Evolutionary conservation across 106 monocot species (phyloP).

Genomic region (Allium sativum): DNA sequence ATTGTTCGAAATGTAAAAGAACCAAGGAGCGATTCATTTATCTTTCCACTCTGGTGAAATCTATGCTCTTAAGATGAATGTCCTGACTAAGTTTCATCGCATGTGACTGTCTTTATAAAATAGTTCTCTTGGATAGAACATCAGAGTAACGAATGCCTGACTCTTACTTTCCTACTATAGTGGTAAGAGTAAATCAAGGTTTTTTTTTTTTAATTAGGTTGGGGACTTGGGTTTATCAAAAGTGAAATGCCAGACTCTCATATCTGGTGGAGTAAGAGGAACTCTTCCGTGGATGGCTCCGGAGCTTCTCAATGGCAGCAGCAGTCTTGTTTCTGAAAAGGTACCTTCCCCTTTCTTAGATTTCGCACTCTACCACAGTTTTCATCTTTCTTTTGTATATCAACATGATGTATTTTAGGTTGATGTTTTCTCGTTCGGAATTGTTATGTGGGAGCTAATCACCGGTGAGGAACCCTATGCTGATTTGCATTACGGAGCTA

Average conservation of each 20-base stretch:
- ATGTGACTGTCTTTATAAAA: too few relatives aligned
- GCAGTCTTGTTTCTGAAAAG: conserved; percentile 70
- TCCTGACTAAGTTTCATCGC: too few relatives aligned
- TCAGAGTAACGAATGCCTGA: too few relatives aligned
- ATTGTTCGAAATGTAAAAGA: too few relatives aligned
- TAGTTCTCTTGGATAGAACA: too few relatives aligned
- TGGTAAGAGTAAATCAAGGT: too few relatives aligned
- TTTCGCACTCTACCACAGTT: too few relatives aligned
- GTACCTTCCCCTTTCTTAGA: conserved; percentile 4
- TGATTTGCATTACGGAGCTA: conserved; percentile 84
- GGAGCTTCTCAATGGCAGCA: conserved; percentile 70
- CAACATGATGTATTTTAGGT: conserved; percentile 31
- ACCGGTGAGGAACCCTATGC: conserved; percentile 92
- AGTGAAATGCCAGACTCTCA: conserved; percentile 84
- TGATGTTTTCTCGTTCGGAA: conserved; percentile 92
- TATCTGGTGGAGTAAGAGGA: conserved; percentile 81
- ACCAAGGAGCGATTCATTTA: too few relatives aligned
- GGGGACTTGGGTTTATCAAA: conserved; percentile 87
- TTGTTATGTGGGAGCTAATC: conserved; percentile 91
- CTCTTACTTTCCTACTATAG: too few relatives aligned
- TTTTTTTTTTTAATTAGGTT: conserved; percentile 49
- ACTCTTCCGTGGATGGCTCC: conserved; percentile 96
- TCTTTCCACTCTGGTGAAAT: too few relatives aligned
- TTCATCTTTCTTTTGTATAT: too few relatives aligned
- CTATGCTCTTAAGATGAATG: too few relatives aligned